Conservation (phyloP, 108 stramenopile genomes). For the Skeletonema potamos region DNA sequence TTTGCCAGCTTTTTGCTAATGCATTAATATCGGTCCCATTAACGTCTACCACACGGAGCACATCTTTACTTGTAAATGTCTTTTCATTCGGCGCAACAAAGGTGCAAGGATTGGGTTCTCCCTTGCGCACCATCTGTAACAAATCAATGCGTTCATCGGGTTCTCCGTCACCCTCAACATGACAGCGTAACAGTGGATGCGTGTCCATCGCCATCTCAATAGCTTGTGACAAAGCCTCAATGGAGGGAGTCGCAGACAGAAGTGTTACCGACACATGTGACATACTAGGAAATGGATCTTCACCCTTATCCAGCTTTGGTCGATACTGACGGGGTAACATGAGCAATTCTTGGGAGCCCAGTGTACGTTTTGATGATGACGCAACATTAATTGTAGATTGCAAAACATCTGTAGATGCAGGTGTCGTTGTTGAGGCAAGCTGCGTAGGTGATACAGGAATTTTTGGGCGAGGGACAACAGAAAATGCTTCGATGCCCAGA, state of each 20-base stretch:
- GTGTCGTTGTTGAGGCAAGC: not conserved
- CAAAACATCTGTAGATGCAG: not conserved
- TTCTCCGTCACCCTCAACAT: slow-evolving; percentile 75
- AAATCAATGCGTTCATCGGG: slow-evolving; percentile 79
- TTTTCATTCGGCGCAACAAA: slow-evolving; percentile 51
- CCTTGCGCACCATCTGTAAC: slow-evolving; percentile 85
- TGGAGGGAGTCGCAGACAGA: slow-evolving; percentile 61
- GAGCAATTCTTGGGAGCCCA: slow-evolving; percentile 89
- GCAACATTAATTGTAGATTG: not conserved
- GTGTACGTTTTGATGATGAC: slow-evolving; percentile 30
- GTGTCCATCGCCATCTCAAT: slow-evolving; percentile 69
- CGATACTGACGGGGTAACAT: slow-evolving; percentile 87
- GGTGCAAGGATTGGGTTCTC: slow-evolving; percentile 76
- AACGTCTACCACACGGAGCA: slow-evolving; percentile 59
- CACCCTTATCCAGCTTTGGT: slow-evolving; percentile 39
- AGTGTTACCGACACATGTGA: slow-evolving; percentile 61
- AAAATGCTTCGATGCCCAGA: not conserved
- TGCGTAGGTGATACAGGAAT: not conserved
- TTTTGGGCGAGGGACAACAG: not conserved
- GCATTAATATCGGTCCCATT: slow-evolving; percentile 21
- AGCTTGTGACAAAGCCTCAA: slow-evolving; percentile 53
- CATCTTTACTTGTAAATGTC: slow-evolving; percentile 47
- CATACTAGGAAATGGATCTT: slow-evolving; percentile 67
- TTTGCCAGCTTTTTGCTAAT: slow-evolving; percentile 67
- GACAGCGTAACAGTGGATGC: slow-evolving; percentile 66